Conservation (phyloP, 1,284 basidiomycete species). For the Tetrapyrgos nigripes region DNA sequence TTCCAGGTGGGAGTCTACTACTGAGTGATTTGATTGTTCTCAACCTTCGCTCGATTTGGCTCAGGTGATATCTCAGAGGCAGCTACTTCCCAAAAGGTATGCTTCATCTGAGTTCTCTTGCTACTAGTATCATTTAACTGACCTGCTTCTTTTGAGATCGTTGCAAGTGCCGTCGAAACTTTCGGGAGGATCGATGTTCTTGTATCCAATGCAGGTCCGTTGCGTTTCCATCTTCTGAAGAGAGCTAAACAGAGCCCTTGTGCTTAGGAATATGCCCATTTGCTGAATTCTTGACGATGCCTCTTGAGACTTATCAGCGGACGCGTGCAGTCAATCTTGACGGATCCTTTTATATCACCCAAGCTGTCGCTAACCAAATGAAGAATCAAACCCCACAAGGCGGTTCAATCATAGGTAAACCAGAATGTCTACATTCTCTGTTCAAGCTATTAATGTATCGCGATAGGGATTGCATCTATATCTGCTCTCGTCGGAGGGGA, state of each 20-base stretch:
- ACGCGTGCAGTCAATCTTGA: slow-evolving; percentile 81
- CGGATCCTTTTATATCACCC: slow-evolving; percentile 79
- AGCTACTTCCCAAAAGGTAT: slow-evolving; percentile 65
- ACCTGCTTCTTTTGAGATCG: slow-evolving; percentile 53
- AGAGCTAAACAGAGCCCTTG: background rate
- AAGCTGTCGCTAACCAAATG: slow-evolving; percentile 85
- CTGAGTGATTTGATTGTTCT: background rate
- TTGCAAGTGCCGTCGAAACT: slow-evolving; percentile 57
- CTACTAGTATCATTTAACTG: background rate
- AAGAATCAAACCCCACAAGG: slow-evolving; percentile 71
- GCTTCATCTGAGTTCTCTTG: slow-evolving; percentile 12
- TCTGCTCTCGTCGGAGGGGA: slow-evolving; percentile 82
- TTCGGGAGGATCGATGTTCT: slow-evolving; percentile 75
- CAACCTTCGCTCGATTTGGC: slow-evolving; percentile 36
- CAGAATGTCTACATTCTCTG: background rate
- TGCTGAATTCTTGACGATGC: slow-evolving; percentile 80
- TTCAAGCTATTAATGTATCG: slow-evolving; percentile 46
- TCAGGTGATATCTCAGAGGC: slow-evolving; percentile 73
- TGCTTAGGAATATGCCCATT: slow-evolving; percentile 77
- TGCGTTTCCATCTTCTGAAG: background rate
- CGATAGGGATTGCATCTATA: slow-evolving; percentile 80
- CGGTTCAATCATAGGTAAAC: slow-evolving; percentile 70
- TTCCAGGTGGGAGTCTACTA: slow-evolving; percentile 24
- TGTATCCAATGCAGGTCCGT: slow-evolving; percentile 66
- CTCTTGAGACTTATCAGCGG: slow-evolving; percentile 69